Conservation (phyloP, 2,329 filamentous ascomycete species). For the Neopestalotiopsis sp. region DNA sequence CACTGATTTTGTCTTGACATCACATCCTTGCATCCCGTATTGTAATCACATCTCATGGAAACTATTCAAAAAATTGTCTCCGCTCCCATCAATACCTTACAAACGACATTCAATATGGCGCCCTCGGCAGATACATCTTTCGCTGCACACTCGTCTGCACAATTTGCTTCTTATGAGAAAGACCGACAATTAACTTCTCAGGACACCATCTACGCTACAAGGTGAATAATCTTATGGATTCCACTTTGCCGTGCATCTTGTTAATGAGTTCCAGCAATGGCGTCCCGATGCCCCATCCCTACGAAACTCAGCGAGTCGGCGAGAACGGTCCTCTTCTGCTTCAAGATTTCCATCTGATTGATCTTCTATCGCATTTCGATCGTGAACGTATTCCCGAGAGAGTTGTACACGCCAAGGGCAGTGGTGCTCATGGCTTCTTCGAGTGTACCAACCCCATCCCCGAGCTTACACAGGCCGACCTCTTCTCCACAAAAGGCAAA, state of each 20-base stretch:
- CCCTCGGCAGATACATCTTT: conserved; percentile 42
- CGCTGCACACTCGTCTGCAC: conserved; percentile 41
- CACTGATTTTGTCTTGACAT: neutral
- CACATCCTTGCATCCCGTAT: neutral
- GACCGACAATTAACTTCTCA: conserved; percentile 45
- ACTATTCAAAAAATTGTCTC: neutral
- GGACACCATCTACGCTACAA: conserved; percentile 57
- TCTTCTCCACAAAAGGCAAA: conserved; percentile 61
- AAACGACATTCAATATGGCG: conserved; percentile 27
- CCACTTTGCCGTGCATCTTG: neutral
- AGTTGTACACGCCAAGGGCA: conserved; percentile 45
- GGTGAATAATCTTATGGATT: conserved; percentile 47
- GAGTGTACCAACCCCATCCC: conserved; percentile 54
- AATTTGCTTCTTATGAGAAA: conserved; percentile 44
- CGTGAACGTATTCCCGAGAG: conserved; percentile 57
- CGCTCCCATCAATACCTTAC: neutral
- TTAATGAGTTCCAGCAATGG: conserved; percentile 46
- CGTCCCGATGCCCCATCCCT: conserved; percentile 58
- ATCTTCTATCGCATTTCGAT: conserved; percentile 62
- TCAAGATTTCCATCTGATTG: conserved; percentile 70
- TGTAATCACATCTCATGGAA: neutral
- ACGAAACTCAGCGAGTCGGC: conserved; percentile 56
- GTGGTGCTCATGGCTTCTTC: conserved; percentile 47
- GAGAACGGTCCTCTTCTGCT: conserved; percentile 64
- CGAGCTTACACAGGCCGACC: conserved; percentile 48